Evolutionary conservation across 2,329 filamentous ascomycete species (phyloP), one percentile per base, ranked within the genome.

Genomic region (Taxawa tesnikishii): DNA sequence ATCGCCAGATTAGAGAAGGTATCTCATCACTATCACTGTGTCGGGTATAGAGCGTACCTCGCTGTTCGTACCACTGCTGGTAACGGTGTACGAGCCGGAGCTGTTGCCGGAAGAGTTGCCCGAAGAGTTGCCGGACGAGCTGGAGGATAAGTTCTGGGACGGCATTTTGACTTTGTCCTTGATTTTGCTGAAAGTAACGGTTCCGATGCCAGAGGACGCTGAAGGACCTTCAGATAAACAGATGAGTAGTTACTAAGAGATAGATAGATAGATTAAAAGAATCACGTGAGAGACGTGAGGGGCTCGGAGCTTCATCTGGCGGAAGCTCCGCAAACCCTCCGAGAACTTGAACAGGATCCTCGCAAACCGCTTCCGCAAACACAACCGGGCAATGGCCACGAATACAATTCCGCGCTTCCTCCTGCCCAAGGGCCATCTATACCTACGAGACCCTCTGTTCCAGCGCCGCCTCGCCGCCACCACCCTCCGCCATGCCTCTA

Each of bases 51-150:
- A 11, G 16, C 51, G 38, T 56, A 75, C 75, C 62, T 75, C n/a
- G 62, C 54, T 53, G 58, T 81, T 81, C 51, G 68, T 75, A 49
- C 77, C 76, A 34, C 43, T 39, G 16, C 33, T 34, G 31, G 24
- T 33, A 31, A 34, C 29, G 16, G 30, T 26, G 27, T 15, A 12
- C n/a, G 27, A 23, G 28, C 34, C 29, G 21, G 32, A 32, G 31
- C 33, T 28, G 26, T 40, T 42, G 23, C 25, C 36, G 31, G 28
- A 35, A 5, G 30, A 17, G 21, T 29, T 34, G 27, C 34, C n/a
- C n/a, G n/a, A n/a, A n/a, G n/a, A n/a, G n/a, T n/a, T n/a, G n/a
- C n/a, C 31, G 35, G 23, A 31, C 14, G 33, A 13, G 29, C 31
- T 33, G 8, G 21, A 8, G n/a, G 21, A 24, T 24, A 24, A 24